These are phyloP conservation scores for Vitis hybrid DNA, from an alignment of 177 flowering plant genomes.

Conservation along the genomic window DNA sequence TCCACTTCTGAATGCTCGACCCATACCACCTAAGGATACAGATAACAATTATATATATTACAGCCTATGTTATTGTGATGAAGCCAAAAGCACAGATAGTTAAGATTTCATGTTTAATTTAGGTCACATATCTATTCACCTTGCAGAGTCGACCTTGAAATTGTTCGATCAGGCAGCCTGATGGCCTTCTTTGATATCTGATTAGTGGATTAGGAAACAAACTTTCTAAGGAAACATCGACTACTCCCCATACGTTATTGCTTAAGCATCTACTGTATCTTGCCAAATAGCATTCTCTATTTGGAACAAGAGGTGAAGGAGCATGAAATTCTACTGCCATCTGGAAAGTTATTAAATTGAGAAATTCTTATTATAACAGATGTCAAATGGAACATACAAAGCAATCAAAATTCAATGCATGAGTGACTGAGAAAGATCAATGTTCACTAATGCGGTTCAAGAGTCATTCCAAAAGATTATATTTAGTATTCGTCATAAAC, in stretches of 20 bases:
- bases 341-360: constrained; percentile 16
- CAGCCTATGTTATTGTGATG: not conserved
- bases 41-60: not conserved
- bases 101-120: too few relatives aligned
- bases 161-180: constrained; percentile 44
- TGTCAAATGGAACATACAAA: not conserved
- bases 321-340: constrained; percentile 38
- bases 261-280: constrained; percentile 31
- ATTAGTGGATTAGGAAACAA: constrained; percentile 16
- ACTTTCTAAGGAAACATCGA: constrained; percentile 44
- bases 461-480: not conserved
- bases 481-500: not conserved
- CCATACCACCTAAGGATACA: constrained; percentile 37
- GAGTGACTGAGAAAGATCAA: too few relatives aligned
- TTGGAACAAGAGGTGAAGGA: constrained; percentile 32
- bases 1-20: constrained; percentile 41
- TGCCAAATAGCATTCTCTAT: constrained; percentile 32
- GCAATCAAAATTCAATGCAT: too few relatives aligned
- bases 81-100: too few relatives aligned
- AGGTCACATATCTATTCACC: constrained; percentile 17
- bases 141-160: constrained; percentile 22
- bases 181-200: constrained; percentile 35
- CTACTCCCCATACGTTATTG: constrained; percentile 28
- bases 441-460: not conserved
- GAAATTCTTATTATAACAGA: not conserved